Base-by-base conservation (phyloP, 2,329 filamentous ascomycete species). In the Paraphoma chrysanthemicola region DNA sequence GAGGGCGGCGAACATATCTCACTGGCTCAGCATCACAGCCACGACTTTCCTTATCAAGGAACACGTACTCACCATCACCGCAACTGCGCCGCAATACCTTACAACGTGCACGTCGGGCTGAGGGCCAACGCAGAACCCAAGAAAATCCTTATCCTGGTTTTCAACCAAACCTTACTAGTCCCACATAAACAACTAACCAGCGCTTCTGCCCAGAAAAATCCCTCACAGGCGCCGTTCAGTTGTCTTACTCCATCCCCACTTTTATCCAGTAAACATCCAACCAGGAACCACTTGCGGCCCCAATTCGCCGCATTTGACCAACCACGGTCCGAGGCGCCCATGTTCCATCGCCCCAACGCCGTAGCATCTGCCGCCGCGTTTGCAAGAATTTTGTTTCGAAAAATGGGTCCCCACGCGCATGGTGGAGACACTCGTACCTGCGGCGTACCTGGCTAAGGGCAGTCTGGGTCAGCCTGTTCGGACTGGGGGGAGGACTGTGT, bases 251-350 rank as follows among this genome's bases (percentile, higher is more conserved):
- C 14, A 36, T 14, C 33, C 33, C 33, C 33, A 36, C 33, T 36
- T 36, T 14, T 23, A 23, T 23, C 23, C 23, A 23, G 23, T 23
- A 23, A 23, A 23, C 23, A 23, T 23, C 23, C 23, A 23, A 23
- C 23, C 23, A 23, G 23, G 23, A 23, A 23, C 23, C 23, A 23
- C 23, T 38, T 6, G n/a, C 39, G 14, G 39, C 39, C 39, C 39
- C 12, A 42, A 42, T 42, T 10, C 16, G 8, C 8, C 39, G 2
- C 8, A 5, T 2, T 30, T 44, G 42, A 42, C 63, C 63, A 62
- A 60, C 57, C 53, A 60, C 16, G 53, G 36, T 41, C 30, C 39
- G 17, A 53, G 50, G 16, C 48, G 43, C 43, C 38, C 47, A 44
- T 23, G 23, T 23, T 5, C 23, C 42, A 30, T 48, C 16, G n/a